Base-by-base conservation (phyloP, 345 rosid species). In the Syzygium aqueum region DNA sequence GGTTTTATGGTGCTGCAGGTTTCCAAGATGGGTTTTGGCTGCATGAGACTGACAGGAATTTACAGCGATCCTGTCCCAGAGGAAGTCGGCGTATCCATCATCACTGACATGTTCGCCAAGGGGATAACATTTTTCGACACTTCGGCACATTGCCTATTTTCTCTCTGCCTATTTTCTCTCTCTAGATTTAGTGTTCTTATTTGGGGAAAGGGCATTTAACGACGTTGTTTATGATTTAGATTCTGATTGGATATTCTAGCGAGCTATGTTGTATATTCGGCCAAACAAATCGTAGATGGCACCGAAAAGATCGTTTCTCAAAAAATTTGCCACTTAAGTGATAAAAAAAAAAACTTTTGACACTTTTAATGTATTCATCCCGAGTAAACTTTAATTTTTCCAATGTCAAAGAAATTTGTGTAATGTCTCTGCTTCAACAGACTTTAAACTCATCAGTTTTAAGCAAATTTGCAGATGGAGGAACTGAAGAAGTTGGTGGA, bases 401-500 rank as follows among this genome's bases (percentile, higher is more conserved):
- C 46, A 67, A 30, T 16, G 46, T n/a, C 46, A 67, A 33, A 8
- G 23, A 17, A 67, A 67, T 8, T 37, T 8, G 46, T 17, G 8
- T 33, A 33, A 17, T 16, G 33, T 67, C 78, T 67, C 46, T 67
- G 23, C 46, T 33, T 11, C 78, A 0, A 61, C 28, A 7, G 40
- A 5, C 51, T 6, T 40, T 65, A 17, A 43, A 23, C 27, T 61
- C 30, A 57, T 53, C 22, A 61, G 2, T 37, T n/a, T 25, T 30
- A 88, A 89, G 65, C 82, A 90, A 8, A 80, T 77, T 67, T 67
- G 82, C 83, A 91, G 93, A 86, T 90, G 88, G 93, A 86, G 86
- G 85, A 91, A 85, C 92, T 92, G 17, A 91, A 91, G 88, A 91
- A 91, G 85, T 84, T 92, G 15, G 90, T 90, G 53, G 90, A 91